phyloP scores from a whole-genome alignment of 2,329 filamentous ascomycete species.

The Colletotrichum australisinense region DNA sequence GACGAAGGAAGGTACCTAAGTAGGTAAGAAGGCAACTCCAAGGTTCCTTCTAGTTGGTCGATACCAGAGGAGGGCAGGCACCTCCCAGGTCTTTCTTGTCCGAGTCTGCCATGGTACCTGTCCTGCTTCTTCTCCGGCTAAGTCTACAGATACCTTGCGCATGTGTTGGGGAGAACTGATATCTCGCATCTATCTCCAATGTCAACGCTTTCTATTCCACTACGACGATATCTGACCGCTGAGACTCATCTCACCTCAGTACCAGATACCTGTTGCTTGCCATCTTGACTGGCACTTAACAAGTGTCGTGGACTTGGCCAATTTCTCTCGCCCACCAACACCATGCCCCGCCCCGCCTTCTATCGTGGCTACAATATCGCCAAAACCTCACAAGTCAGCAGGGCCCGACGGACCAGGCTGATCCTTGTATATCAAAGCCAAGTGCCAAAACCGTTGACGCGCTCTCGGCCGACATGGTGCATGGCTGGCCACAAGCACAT shows the following conservation, averaged over 20 bases:
- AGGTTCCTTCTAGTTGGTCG: not conserved
- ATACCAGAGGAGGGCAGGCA: not conserved
- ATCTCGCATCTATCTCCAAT: not conserved
- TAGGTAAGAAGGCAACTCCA: not conserved
- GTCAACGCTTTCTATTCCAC: not conserved
- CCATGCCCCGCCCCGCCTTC: not conserved
- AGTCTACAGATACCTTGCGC: too few species aligned
- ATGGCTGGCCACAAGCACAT: slow-evolving; percentile 26
- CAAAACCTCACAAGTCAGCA: not conserved
- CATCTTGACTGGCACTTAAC: not conserved
- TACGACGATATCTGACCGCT: not conserved
- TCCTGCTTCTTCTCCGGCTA: too few species aligned
- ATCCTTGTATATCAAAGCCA: not conserved
- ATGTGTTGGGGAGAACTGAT: not conserved
- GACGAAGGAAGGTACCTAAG: too few species aligned
- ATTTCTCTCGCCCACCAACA: not conserved
- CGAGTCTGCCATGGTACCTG: not conserved
- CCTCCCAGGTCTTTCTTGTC: not conserved
- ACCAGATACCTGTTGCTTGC: not conserved
- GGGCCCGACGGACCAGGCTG: not conserved
- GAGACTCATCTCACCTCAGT: not conserved
- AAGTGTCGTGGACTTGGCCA: not conserved
- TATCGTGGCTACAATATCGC: not conserved
- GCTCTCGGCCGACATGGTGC: slow-evolving; percentile 11
- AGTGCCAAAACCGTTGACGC: slow-evolving; percentile 11